Evolutionary conservation across 2,329 filamentous ascomycete species (phyloP).

Genomic region (Daldinia sp.): DNA sequence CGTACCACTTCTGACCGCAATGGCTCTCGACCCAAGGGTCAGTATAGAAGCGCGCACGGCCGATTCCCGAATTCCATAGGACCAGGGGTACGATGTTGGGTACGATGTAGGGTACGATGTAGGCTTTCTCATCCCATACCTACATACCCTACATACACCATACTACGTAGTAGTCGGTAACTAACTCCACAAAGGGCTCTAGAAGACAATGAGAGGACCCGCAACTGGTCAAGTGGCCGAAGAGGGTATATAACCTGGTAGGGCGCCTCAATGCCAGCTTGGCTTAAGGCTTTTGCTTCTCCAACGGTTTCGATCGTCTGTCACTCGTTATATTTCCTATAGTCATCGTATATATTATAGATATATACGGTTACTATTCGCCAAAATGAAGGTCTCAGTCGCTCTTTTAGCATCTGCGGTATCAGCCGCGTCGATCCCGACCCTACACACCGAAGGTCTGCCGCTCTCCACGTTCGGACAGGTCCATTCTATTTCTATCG

Average conservation of each 20-base stretch:
- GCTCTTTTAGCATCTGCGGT: conserved; percentile 46
- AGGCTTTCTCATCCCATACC: conserved; percentile 12
- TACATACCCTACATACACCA: conserved; percentile 19
- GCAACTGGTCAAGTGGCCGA: conserved; percentile 25
- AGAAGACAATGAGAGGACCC: conserved; percentile 30
- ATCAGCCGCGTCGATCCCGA: conserved; percentile 45
- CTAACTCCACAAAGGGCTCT: conserved; percentile 27
- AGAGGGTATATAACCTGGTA: conserved; percentile 26
- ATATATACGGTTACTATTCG: conserved; percentile 35
- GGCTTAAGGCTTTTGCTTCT: conserved; percentile 17
- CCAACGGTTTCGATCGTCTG: conserved; percentile 42
- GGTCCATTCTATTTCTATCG: conserved; percentile 42
- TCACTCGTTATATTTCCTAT: conserved; percentile 38
- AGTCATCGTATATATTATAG: conserved; percentile 25
- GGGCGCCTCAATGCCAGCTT: conserved; percentile 27
- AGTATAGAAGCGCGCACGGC: conserved; percentile 25
- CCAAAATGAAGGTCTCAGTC: conserved; percentile 46
- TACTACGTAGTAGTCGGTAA: conserved; percentile 38
- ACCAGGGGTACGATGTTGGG: conserved; percentile 22
- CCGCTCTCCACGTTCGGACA: conserved; percentile 42
- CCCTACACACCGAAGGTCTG: conserved; percentile 31
- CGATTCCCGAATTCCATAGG: conserved; percentile 28
- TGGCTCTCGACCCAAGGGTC: conserved; percentile 18
- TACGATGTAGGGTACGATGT: conserved; percentile 14
- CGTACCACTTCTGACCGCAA: conserved; percentile 18